Base-by-base conservation (phyloP, 805 yeast species). In the Debaryomyces hansenii region DNA sequence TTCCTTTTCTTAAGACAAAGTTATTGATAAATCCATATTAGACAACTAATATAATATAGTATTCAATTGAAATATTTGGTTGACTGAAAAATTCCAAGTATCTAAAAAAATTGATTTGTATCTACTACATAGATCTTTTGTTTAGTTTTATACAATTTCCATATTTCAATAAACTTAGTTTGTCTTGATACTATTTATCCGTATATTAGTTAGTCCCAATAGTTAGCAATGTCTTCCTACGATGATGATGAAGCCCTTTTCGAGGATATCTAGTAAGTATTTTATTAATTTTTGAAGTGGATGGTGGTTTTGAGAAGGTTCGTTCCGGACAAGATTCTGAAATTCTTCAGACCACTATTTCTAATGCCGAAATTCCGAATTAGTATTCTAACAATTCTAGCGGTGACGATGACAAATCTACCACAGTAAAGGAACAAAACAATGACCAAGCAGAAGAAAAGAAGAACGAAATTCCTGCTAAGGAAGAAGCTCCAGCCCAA, bases 231-330 rank as follows among this genome's bases (percentile, higher is more conserved):
- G 70, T 65, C 70, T 33, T 50, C 55, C 39, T 79, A 85, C 50
- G 96, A 90, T 70, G 97, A 90, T 72, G 97, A 91, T 70, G 97
- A 90, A 66, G 92, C 89, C 59, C 84, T 87, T 66, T 91, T 91
- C 68, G 96, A 90, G 70, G 97, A 91, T 66, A 88, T 91, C 70
- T 91, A 91, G 70, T 70, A 38, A 21, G 51, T 48, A 48, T 48
- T 40, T 39, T 39, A 28, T 39, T 27, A 16, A 39, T 5, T 14
- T 28, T 10, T 28, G 32, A 28, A 4, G 32, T 12, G 18, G 27
- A 9, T 3, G 5, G 27, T 24, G 27, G 10, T 24, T 24, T 24
- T 24, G 27, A 24, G 27, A 24, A 24, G 27, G 27, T 9, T 24
- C 27, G 4, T 24, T 7, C 27, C 5, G 10, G 27, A 24, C 27